Evolutionary conservation across 805 yeast genomes (phyloP), one percentile per base, ranked within the genome.

Genomic region (Kuraishia capsulata): DNA sequence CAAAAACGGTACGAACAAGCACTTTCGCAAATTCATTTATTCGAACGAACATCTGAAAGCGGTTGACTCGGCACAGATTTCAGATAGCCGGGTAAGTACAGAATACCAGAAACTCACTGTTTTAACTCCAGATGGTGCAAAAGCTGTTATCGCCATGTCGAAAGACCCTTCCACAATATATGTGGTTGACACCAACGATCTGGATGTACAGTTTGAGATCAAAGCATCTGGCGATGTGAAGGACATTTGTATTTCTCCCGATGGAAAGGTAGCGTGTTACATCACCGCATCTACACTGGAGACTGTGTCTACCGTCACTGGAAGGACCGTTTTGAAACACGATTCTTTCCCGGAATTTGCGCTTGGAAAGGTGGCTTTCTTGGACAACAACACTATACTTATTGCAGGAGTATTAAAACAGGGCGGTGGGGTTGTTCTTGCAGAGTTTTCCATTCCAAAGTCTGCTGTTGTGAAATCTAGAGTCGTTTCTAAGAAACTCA

Each of bases 101-200:
- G 81, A 74, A 33, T 83, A 81, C 52, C 80, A 78, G 33, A 86
- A 84, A 53, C 57, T 73, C 17, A 71, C 85, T 3, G 61, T 65
- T 23, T 54, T 84, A 19, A 64, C 88, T 0, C 59, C 64, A 17
- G 79, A 79, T 50, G 78, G 76, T n/a, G 52, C 74, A 2, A 62
- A 74, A 8, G 85, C 85, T 5, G 84, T 81, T 2, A 64, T 83
- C 41, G 77, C 85, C 41, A 77, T 89, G 20, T 78, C 90, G 14
- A 65, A 69, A 18, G 60, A 67, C 5, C 90, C 92, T 1, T 75
- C 86, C 0, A 59, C 70, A 4, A 64, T 85, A 16, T 79, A 75
- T 52, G 61, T 82, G 17, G 71, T 86, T 43, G 74, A 79, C 44
- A 69, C 73, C 5, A 70, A 65, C 5, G 62, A 72, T 20, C 60